A percentile compares a stretch with the other conserved stretches of the same genome.
Evolutionary conservation across 2,329 filamentous ascomycete species (phyloP).

Genomic region (Cladosporium sp.): DNA sequence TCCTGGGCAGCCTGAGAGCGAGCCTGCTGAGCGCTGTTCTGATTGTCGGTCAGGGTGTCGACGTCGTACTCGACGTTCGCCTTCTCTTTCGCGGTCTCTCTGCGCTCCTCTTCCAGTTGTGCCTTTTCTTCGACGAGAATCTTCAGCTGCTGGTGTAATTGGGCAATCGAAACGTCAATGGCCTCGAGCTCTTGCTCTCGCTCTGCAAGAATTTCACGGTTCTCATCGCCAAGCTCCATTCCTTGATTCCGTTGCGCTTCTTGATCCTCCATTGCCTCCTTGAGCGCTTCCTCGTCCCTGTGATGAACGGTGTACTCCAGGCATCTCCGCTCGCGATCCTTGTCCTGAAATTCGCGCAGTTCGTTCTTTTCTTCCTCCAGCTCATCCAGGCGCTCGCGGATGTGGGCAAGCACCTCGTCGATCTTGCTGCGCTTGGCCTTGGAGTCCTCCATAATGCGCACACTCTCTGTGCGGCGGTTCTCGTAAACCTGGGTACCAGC

Average conservation of each 20-base stretch:
- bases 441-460: constrained; percentile 96
- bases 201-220: constrained; percentile 64
- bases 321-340: constrained; percentile 84
- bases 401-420: constrained; percentile 83
- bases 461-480: constrained; percentile 77
- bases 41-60: constrained; percentile 75
- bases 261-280: constrained; percentile 71
- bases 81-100: constrained; percentile 68
- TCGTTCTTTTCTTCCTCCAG: constrained; percentile 97
- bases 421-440: constrained; percentile 93
- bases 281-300: constrained; percentile 74
- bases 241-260: constrained; percentile 76
- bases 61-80: constrained; percentile 83
- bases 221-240: constrained; percentile 76
- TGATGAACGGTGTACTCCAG: constrained; percentile 93
- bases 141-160: constrained; percentile 75
- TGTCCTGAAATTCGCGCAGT: constrained; percentile 86
- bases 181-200: constrained; percentile 70
- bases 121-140: constrained; percentile 76
- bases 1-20: constrained; percentile 66
- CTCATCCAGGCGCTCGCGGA: constrained; percentile 81
- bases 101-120: constrained; percentile 84
- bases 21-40: constrained; percentile 68
- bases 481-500: constrained; percentile 97
- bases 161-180: constrained; percentile 71